phyloP scores from a whole-genome alignment of 2,329 filamentous ascomycete genomes.

The Alternaria panax region DNA sequence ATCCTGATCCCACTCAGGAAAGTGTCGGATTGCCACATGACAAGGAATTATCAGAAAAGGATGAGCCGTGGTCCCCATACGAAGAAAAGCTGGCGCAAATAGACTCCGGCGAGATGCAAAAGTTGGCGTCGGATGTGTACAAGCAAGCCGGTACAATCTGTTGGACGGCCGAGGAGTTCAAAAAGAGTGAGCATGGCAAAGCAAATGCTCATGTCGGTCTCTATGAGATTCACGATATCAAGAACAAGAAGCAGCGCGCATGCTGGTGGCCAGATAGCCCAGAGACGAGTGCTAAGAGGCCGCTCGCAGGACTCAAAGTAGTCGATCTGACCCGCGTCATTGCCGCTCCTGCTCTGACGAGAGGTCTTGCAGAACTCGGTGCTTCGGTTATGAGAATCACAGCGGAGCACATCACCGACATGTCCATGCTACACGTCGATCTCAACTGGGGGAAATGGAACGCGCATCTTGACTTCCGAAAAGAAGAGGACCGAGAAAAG shows the following conservation, averaged over 20 bases:
- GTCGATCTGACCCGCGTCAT: constrained; percentile 61
- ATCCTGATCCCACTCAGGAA: constrained; percentile 54
- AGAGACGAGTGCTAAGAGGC: constrained; percentile 41
- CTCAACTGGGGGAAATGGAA: constrained; percentile 62
- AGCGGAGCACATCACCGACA: constrained; percentile 50
- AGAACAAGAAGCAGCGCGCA: constrained; percentile 37
- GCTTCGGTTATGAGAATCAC: constrained; percentile 59
- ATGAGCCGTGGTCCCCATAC: constrained; percentile 46
- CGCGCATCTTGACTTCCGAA: constrained; percentile 53
- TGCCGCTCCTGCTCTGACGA: constrained; percentile 56
- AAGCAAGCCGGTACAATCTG: constrained; percentile 54
- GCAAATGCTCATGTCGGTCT: constrained; percentile 54
- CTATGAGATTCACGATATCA: constrained; percentile 48
- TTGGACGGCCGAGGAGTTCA: constrained; percentile 50
- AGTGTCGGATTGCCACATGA: constrained; percentile 47
- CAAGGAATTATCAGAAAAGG: constrained; percentile 27
- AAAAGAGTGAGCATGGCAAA: constrained; percentile 51
- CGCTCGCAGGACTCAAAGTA: constrained; percentile 59
- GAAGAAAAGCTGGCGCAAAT: constrained; percentile 45
- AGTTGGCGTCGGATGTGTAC: constrained; percentile 47
- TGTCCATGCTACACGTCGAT: constrained; percentile 54
- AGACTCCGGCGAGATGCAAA: constrained; percentile 47
- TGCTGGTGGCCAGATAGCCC: constrained; percentile 54
- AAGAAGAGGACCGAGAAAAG: constrained; percentile 49
- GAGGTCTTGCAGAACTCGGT: constrained; percentile 56